Evolutionary conservation across 257 asterid species (phyloP), one percentile per base, ranked within the genome.

Genomic region (Buddleja alternifolia): DNA sequence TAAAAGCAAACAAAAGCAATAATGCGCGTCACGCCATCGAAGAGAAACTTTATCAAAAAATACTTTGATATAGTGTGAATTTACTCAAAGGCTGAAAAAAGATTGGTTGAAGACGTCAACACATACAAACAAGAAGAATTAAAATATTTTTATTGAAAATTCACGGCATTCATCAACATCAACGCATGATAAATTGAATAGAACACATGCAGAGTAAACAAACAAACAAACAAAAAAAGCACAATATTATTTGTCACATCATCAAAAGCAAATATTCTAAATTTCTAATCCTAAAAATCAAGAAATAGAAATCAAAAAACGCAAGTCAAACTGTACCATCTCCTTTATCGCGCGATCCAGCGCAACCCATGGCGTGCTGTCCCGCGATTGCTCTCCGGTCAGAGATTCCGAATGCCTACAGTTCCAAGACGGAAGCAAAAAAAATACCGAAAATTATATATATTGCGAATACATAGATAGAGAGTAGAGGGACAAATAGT

Each of bases 331-430:
- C 32, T 34, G 15, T 78, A 84, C 89, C 89, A 58, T 81, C 83
- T 4, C 50, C 67, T 69, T 84, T 84, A 52, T 78, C 81, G 21
- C 86, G 86, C 79, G 86, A 84, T 81, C 89, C 89, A 76, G 86
- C 84, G 76, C 89, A 84, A 45, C 89, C 89, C 86, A 84, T 83
- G 57, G 45, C 37, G 67, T 52, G 55, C 21, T 29, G 24, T 39
- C 48, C n/a, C 16, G n/a, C 10, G 23, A 80, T 60, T 72, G 42
- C 53, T 19, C 71, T 41, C 67, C 58, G 53, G 69, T 34, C 51
- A 75, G 61, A 59, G 52, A 70, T 48, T 74, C 53, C 20, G 70
- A 45, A 47, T 37, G 73, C 63, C 72, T 72, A 11, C 51, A 63
- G 44, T 34, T 47, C 29, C 7, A 58, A 46, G 73, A 68, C 60